Evolutionary conservation across 768 basidiomycete genomes (phyloP).

Genomic region (Lyophyllum atratum): DNA sequence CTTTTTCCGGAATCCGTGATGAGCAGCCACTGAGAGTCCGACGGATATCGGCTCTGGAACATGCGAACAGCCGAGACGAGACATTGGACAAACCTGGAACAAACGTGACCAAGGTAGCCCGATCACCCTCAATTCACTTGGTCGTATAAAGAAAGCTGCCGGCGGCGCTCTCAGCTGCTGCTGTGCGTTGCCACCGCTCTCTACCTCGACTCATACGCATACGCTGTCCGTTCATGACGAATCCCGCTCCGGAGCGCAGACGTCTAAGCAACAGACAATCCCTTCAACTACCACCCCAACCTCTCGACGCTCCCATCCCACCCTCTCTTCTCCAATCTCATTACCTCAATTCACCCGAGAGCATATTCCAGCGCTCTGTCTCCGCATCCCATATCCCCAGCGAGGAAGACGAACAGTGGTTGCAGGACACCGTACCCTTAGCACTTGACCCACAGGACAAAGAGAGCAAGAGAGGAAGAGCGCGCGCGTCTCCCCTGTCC

Average conservation of each 20-base stretch:
- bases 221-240: constrained; percentile 7
- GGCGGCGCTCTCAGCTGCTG: neutral
- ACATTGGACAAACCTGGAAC: constrained; percentile 5
- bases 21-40: neutral
- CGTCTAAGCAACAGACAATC: constrained; percentile 33
- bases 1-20: neutral
- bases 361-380: constrained; percentile 45
- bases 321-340: constrained; percentile 59
- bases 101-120: constrained; percentile 6
- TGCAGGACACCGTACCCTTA: constrained; percentile 63
- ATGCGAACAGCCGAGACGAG: constrained; percentile 19
- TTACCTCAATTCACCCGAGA: constrained; percentile 50
- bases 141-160: constrained; percentile 1
- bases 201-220: neutral
- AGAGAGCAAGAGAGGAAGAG: constrained; percentile 4
- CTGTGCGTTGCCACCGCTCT: neutral
- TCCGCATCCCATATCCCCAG: constrained; percentile 39
- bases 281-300: constrained; percentile 34
- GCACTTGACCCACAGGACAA: constrained; percentile 8
- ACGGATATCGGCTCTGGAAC: neutral
- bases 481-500: constrained; percentile 5
- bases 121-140: neutral
- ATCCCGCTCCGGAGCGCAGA: neutral
- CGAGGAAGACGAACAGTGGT: constrained; percentile 59
- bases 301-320: constrained; percentile 51